phyloP scores from a whole-genome alignment of 2,329 filamentous ascomycete species.

The Beauveria australis region DNA sequence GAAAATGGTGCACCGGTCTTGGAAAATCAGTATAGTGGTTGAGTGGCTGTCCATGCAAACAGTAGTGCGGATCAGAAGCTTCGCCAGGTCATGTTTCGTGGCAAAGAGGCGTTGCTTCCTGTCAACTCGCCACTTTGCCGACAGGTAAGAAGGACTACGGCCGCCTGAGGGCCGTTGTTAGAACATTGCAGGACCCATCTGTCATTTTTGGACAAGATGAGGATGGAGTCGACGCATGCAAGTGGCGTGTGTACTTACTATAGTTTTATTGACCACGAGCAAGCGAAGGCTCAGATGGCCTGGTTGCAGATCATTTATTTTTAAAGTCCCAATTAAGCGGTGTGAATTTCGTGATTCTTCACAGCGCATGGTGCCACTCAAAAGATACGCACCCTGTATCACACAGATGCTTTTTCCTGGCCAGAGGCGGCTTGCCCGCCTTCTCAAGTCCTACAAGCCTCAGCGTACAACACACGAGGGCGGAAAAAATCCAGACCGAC shows the following conservation, averaged over 20 bases:
- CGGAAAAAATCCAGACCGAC: not conserved
- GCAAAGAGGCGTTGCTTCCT: not conserved
- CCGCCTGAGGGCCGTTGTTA: not conserved
- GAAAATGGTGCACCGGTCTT: not conserved
- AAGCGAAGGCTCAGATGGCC: not conserved
- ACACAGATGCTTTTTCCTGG: not conserved
- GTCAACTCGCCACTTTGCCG: not conserved
- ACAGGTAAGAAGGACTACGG: not conserved
- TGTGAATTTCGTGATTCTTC: not conserved
- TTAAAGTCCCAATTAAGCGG: not conserved
- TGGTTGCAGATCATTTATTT: not conserved
- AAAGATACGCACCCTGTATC: not conserved
- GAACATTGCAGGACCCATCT: not conserved
- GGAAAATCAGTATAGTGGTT: not conserved
- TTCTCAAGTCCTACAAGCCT: not conserved
- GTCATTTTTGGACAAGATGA: not conserved
- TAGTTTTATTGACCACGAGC: not conserved
- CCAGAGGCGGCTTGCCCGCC: not conserved
- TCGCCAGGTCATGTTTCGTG: not conserved
- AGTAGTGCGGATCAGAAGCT: not conserved
- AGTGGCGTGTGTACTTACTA: not conserved
- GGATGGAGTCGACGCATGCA: not conserved
- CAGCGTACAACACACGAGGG: not conserved
- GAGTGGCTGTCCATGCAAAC: not conserved
- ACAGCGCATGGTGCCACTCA: not conserved